phyloP scores from a whole-genome alignment of 257 asterid genomes.

The Solanum lycopersicoides region DNA sequence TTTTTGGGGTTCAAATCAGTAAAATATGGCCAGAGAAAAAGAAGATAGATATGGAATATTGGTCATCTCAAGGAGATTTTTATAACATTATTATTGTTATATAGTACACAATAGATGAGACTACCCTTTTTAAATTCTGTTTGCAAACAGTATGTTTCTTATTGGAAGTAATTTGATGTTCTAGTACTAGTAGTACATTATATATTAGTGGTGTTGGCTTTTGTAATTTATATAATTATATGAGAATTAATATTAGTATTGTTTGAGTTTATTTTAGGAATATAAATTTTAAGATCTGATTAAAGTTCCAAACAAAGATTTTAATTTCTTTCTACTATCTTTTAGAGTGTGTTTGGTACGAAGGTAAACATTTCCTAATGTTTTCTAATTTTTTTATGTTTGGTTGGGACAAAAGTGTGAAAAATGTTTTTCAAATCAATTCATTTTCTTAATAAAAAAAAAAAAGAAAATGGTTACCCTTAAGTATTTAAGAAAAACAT shows the following conservation, averaged over 20 bases:
- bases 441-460: too few species aligned
- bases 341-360: too few species aligned
- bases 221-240: neutral
- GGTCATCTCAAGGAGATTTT: neutral
- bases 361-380: too few species aligned
- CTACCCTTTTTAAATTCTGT: neutral
- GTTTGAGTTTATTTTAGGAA: neutral
- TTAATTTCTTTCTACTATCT: neutral
- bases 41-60: neutral
- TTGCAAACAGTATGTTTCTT: neutral
- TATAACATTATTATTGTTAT: neutral
- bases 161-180: neutral
- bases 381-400: too few species aligned
- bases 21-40: neutral
- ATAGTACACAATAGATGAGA: neutral
- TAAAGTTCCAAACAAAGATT: neutral
- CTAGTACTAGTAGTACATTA: neutral
- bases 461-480: too few species aligned
- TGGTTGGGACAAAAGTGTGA: too few species aligned
- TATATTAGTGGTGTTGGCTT: neutral
- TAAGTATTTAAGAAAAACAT: too few species aligned
- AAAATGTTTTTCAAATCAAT: too few species aligned
- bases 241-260: neutral
- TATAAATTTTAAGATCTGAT: neutral
- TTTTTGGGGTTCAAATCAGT: neutral